Evolutionary conservation across 352 stramenopile species (phyloP).

Genomic region (Phytopythium cucurbitacearum): DNA sequence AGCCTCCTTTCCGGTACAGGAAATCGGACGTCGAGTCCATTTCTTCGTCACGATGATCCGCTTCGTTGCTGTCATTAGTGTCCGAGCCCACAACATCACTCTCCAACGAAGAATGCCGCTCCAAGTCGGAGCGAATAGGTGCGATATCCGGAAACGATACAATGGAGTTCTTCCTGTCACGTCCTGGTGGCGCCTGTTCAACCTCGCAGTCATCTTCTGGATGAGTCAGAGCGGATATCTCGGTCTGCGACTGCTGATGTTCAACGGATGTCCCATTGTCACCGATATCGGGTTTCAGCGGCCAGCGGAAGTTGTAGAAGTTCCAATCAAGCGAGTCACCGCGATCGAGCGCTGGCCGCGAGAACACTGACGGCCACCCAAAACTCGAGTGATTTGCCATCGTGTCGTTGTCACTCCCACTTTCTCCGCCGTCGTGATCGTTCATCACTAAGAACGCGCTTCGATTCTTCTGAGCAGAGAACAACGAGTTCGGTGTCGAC

Average conservation of each 20-base stretch:
- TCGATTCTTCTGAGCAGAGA: slow-evolving; percentile 8
- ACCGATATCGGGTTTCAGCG: neutral
- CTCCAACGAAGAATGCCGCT: too few relatives aligned
- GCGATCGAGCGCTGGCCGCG: slow-evolving; percentile 50
- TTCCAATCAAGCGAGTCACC: slow-evolving; percentile 72
- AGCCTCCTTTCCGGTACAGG: slow-evolving; percentile 71
- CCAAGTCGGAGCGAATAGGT: too few relatives aligned
- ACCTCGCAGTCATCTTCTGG: too few relatives aligned
- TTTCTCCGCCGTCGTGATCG: slow-evolving; percentile 9
- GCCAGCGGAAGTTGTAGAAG: slow-evolving; percentile 45
- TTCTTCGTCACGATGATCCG: slow-evolving; percentile 1
- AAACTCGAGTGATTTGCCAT: slow-evolving; percentile 42
- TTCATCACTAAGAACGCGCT: neutral
- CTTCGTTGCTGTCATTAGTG: neutral
- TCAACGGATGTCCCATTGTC: slow-evolving; percentile 13
- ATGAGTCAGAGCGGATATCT: neutral
- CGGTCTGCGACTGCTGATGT: slow-evolving; percentile 2
- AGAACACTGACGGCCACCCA: slow-evolving; percentile 77
- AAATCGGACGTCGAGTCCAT: slow-evolving; percentile 53
- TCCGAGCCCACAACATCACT: neutral
- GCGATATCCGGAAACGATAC: too few relatives aligned
- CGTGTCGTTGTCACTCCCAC: slow-evolving; percentile 13
- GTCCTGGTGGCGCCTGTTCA: too few relatives aligned
- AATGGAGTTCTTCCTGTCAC: too few relatives aligned
- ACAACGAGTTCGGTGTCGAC: slow-evolving; percentile 38